phyloP scores from a whole-genome alignment of 2,329 filamentous ascomycete species.

The Alternaria novae-zelandiae region DNA sequence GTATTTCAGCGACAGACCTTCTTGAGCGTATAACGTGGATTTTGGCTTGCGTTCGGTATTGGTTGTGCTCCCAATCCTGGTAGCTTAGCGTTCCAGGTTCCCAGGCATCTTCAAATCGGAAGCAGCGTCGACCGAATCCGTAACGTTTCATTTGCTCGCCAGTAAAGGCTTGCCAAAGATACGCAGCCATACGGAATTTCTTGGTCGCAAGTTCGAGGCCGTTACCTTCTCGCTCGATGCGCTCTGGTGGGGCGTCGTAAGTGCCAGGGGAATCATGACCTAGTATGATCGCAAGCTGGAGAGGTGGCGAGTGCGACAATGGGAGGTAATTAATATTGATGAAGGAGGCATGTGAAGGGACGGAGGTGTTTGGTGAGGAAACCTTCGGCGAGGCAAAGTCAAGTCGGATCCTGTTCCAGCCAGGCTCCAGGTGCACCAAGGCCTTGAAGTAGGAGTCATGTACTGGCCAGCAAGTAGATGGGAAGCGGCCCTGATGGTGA shows the following conservation, averaged over 20 bases:
- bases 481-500: constrained; percentile 85
- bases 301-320: constrained; percentile 75
- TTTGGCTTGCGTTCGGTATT: constrained; percentile 88
- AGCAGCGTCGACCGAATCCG: constrained; percentile 82
- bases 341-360: constrained; percentile 77
- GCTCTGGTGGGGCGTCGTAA: constrained; percentile 81
- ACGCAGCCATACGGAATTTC: constrained; percentile 94
- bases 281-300: constrained; percentile 87
- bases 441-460: constrained; percentile 90
- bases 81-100: constrained; percentile 79
- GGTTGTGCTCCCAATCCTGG: constrained; percentile 72
- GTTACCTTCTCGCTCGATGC: constrained; percentile 81
- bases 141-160: constrained; percentile 95
- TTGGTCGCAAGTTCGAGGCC: constrained; percentile 77
- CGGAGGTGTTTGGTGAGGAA: constrained; percentile 69
- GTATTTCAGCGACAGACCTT: constrained; percentile 84
- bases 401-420: constrained; percentile 85
- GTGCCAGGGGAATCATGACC: constrained; percentile 86
- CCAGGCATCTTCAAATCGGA: constrained; percentile 96
- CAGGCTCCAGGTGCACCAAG: constrained; percentile 86
- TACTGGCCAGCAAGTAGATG: constrained; percentile 84
- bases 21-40: constrained; percentile 83
- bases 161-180: constrained; percentile 96
- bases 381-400: constrained; percentile 88
- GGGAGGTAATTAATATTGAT: constrained; percentile 88